Evolutionary conservation across 2,329 filamentous ascomycete genomes (phyloP), one percentile per base, ranked within the genome.

Genomic region (Arthrobotrys conoides): DNA sequence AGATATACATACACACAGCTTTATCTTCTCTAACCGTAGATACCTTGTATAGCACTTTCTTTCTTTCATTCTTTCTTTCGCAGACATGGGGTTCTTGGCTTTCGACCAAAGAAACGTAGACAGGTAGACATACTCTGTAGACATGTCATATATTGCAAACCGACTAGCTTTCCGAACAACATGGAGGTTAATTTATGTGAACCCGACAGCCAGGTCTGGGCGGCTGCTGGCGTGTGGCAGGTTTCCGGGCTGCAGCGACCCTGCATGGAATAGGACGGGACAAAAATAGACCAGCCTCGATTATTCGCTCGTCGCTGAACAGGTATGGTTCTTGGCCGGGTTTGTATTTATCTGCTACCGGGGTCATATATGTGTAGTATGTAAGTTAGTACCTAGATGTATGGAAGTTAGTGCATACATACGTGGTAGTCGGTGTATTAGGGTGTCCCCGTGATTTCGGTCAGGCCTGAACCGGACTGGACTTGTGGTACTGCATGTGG

Each of bases 221-320:
- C 71, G 71, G 64, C 71, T 76, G 65, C 71, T 76, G 71, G 53
- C 65, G 66, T 70, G 53, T 70, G 22, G 66, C 24, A 70, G 24
- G 64, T 69, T 63, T 75, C 22, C 12, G 30, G 55, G 41, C 68
- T 71, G 68, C 64, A 57, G 71, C 24, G 41, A 68, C 64, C 71
- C 63, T 75, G 63, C 71, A 68, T 68, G 51, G 68, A 68, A 67
- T 38, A 12, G 63, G 61, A 63, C 5, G 44, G 51, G 51, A 53
- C 46, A 68, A 75, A 75, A 75, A 75, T 68, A 75, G 53, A 36
- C 16, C 41, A 24, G 22, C n/a, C 18, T 9, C 33, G 53, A 38
- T 59, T 22, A 41, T 59, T 59, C 53, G 53, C 38, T 16, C 8
- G 38, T 41, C 38, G 38, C 12, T 41, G 38, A n/a, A 41, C 12